phyloP scores from a whole-genome alignment of 139 green algal genomes.

The Ostreobium quekettii region DNA sequence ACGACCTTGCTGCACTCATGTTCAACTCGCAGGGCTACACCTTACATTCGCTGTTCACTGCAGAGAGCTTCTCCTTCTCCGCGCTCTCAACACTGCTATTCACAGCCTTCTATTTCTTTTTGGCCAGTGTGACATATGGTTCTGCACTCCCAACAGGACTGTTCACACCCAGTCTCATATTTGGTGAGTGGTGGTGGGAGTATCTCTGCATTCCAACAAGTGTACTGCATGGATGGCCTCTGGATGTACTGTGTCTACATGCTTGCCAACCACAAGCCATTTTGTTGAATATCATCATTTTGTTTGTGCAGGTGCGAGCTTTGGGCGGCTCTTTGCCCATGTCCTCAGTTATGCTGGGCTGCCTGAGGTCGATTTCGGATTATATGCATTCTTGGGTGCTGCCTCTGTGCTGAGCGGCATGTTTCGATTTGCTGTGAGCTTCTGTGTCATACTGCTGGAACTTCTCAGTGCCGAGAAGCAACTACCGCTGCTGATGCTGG shows the following conservation, averaged over 20 bases:
- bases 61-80: neutral
- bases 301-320: slow-evolving; percentile 1
- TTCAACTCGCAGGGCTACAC: slow-evolving; percentile 18
- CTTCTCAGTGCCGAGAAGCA: slow-evolving; percentile 9
- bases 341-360: neutral
- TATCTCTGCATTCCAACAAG: no score
- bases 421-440: slow-evolving; percentile 17
- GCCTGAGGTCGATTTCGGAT: neutral
- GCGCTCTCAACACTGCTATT: neutral
- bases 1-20: slow-evolving; percentile 22
- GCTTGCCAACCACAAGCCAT: no score
- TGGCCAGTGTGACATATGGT: slow-evolving; percentile 12
- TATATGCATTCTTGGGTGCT: slow-evolving; percentile 17
- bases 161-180: slow-evolving; percentile 14
- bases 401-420: slow-evolving; percentile 13
- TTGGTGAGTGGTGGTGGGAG: no score
- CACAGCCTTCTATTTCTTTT: slow-evolving; percentile 9
- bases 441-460: slow-evolving; percentile 13
- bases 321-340: slow-evolving; percentile 15
- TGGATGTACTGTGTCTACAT: no score
- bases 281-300: no score
- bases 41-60: slow-evolving; percentile 7
- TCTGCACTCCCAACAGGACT: slow-evolving; percentile 17
- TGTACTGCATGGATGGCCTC: no score
- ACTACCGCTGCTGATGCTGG: slow-evolving; percentile 17